Base-by-base conservation (phyloP, 169 alveolate species). In the Eimeria praecox region DNA sequence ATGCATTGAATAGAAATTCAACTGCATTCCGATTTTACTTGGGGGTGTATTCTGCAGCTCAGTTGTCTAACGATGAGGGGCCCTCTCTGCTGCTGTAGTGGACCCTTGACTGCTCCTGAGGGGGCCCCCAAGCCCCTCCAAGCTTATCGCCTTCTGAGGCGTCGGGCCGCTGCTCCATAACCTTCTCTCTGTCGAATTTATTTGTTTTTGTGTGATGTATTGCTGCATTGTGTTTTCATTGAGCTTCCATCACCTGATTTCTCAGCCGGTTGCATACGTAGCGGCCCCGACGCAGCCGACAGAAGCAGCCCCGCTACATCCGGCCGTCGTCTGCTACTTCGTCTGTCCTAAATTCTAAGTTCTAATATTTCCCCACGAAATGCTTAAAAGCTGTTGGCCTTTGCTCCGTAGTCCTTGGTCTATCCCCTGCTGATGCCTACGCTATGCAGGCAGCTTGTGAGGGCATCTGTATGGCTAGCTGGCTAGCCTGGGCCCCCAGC, bases 261-360 rank as follows among this genome's bases (percentile, higher is more conserved):
- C 75, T 27, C n/a, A 20, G 12, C 35, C 38, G 9, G 16, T 27
- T 27, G 75, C 75, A 24, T 24, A 16, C 38, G 38, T 22, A 64
- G 35, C 40, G 75, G 75, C 40, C 38, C 78, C 44, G 27, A 22
- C 78, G 27, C 78, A 66, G 78, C 56, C 56, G 33, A 44, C 40
- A 75, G 86, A 75, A 75, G 86, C 86, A 75, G 86, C 86, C 86
- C 86, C 56, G 35, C 30, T 42, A 18, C 86, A 75, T 75, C 86
- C 42, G 86, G 27, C 59, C 1, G 86, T 10, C 20, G 52, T 42
- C 78, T 66, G 78, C 78, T 66, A 24, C 18, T 10, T 3, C 6
- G 27, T n/a, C 3, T 5, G 10, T 44, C 44, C 78, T 66, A 30
- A 66, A 14, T 44, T 10, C 44, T 66, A 33, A 30, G 33, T 22